Percentiles rank a stretch among this genome's conserved stretches.
phyloP scores from a whole-genome alignment of 768 basidiomycete species.

The Agrocybe praecox region DNA sequence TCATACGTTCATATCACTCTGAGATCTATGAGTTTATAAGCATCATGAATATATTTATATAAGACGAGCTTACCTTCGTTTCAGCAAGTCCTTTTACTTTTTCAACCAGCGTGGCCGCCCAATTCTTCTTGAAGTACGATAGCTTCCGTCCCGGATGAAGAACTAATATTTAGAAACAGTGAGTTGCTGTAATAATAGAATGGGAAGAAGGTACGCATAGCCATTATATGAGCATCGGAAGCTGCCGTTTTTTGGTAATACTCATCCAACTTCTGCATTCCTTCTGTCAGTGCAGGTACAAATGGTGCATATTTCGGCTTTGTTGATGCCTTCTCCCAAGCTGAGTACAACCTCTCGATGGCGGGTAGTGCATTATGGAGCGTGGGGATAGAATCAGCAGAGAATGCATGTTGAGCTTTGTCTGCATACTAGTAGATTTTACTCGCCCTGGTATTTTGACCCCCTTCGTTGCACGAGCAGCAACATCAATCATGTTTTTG shows the following conservation, averaged over 20 bases:
- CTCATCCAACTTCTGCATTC: conserved; percentile 20
- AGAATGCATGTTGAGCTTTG: conserved; percentile 21
- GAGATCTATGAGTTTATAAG: neutral
- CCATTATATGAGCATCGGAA: conserved; percentile 28
- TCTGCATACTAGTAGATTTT: conserved; percentile 11
- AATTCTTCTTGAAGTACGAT: conserved; percentile 9
- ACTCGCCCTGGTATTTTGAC: conserved; percentile 33
- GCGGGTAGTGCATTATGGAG: conserved; percentile 26
- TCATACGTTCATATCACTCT: neutral
- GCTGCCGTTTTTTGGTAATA: conserved; percentile 26
- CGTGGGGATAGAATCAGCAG: conserved; percentile 14
- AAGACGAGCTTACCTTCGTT: neutral
- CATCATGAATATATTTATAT: neutral
- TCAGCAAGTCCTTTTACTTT: neutral
- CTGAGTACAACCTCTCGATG: conserved; percentile 21
- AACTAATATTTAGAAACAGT: neutral
- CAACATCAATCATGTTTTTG: conserved; percentile 21
- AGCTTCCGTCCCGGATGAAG: conserved; percentile 6
- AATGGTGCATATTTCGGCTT: conserved; percentile 20
- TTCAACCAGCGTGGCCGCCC: neutral
- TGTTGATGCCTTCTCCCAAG: conserved; percentile 10
- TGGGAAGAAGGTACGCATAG: conserved; percentile 18
- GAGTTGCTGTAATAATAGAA: neutral
- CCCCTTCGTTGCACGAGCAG: conserved; percentile 29
- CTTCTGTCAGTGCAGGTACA: conserved; percentile 16